A percentile compares a stretch with the other conserved stretches of the same genome.
Conservation (phyloP, 441 rosid species). For the Isatis lusitanica region DNA sequence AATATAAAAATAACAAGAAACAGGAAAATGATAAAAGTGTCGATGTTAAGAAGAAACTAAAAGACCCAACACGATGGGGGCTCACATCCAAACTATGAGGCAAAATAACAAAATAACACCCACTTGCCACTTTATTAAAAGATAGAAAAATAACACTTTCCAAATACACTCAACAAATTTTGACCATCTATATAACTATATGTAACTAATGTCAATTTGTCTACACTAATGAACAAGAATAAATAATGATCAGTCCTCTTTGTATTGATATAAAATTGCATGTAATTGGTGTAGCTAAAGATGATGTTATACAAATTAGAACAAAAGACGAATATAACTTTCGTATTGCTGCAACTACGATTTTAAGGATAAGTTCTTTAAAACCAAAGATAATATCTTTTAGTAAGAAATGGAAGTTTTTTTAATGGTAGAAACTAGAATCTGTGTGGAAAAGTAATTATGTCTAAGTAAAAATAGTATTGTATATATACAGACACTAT, state of each 20-base stretch:
- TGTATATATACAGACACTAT: background rate
- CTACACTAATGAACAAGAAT: no score
- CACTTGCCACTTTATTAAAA: conserved; percentile 14
- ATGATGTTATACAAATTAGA: no score
- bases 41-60: conserved; percentile 20
- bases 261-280: background rate
- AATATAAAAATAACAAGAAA: background rate
- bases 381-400: background rate
- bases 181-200: background rate
- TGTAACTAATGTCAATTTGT: no score
- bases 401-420: background rate
- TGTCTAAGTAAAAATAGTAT: no score
- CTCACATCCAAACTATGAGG: background rate
- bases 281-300: background rate
- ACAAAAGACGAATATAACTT: no score
- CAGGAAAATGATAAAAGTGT: conserved; percentile 22
- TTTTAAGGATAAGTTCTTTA: background rate
- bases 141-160: background rate
- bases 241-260: background rate
- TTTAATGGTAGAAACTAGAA: background rate
- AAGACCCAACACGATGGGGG: conserved; percentile 23
- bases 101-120: background rate
- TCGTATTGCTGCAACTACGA: no score
- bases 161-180: background rate
- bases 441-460: background rate